A percentile compares a stretch with the other conserved stretches of the same genome.
Conservation (phyloP, 768 basidiomycete genomes). For the Pleurotus giganteus region DNA sequence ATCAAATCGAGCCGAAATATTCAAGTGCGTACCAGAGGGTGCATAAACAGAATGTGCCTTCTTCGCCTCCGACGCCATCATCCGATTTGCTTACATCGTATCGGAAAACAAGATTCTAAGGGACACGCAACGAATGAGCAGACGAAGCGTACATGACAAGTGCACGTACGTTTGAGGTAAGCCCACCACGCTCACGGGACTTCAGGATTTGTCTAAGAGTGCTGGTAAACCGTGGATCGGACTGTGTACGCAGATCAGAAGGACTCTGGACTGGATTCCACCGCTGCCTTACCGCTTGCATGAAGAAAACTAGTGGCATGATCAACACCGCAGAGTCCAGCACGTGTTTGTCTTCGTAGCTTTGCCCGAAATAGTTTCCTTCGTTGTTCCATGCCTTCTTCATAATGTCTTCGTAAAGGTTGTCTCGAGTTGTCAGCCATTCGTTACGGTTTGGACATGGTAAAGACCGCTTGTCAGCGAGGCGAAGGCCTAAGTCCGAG, state of each 20-base stretch:
- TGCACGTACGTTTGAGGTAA: conserved; percentile 76
- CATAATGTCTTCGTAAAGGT: conserved; percentile 93
- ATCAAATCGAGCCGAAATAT: background rate
- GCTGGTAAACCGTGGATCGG: conserved; percentile 84
- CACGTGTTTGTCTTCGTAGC: conserved; percentile 81
- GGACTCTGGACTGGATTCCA: no score
- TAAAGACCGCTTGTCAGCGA: conserved; percentile 93
- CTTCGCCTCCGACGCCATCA: conserved; percentile 95
- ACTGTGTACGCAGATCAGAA: conserved; percentile 37
- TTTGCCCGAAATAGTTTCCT: conserved; percentile 74
- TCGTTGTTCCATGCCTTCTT: conserved; percentile 79
- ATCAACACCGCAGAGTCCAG: conserved; percentile 88
- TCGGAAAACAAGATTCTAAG: conserved; percentile 82
- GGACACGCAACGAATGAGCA: background rate
- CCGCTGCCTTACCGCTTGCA: conserved; percentile 72
- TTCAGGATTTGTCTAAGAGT: conserved; percentile 83
- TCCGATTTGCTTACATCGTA: conserved; percentile 85
- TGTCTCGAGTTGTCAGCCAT: conserved; percentile 78
- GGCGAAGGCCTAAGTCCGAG: conserved; percentile 58
- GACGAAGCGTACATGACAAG: background rate
- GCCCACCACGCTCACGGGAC: conserved; percentile 85
- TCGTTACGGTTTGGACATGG: conserved; percentile 72
- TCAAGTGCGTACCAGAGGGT: conserved; percentile 59
- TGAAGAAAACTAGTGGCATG: conserved; percentile 93
- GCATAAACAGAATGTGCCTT: conserved; percentile 92